These are phyloP conservation scores for Novymonas esmeraldas DNA, from an alignment of 208 protist genomes.

Conservation along the genomic window DNA sequence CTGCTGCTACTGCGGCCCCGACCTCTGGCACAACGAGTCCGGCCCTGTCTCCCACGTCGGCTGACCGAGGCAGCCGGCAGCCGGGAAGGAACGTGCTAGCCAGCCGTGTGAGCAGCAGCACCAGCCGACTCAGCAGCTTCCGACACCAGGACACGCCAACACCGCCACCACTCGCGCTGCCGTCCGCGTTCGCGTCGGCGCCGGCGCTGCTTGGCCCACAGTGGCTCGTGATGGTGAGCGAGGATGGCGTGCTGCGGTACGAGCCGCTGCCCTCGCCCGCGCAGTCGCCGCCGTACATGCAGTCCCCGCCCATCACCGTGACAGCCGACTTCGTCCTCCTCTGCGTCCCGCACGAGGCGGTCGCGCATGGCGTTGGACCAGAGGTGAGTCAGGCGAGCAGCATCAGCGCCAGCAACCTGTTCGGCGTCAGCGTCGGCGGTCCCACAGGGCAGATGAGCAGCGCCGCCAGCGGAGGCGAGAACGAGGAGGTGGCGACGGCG, in stretches of 20 bases:
- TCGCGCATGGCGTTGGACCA: not conserved
- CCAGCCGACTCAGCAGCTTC: not conserved
- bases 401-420: not conserved
- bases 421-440: not conserved
- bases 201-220: not conserved
- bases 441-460: not conserved
- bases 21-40: not conserved
- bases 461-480: not conserved
- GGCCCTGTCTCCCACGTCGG: not conserved
- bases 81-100: not conserved
- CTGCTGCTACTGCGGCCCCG: not conserved
- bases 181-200: not conserved
- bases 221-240: constrained; percentile 21
- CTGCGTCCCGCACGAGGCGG: constrained; percentile 22
- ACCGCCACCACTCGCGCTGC: not conserved
- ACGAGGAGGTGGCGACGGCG: constrained; percentile 4
- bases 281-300: not conserved
- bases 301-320: constrained; percentile 17
- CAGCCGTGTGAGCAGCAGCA: not conserved
- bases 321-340: constrained; percentile 21
- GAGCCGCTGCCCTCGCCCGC: constrained; percentile 9
- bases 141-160: not conserved
- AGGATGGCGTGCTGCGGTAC: constrained; percentile 28
- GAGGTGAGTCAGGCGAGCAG: not conserved
- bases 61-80: not conserved